Conservation (phyloP, 352 stramenopile species). For the Pythium rhizo-oryzae region DNA sequence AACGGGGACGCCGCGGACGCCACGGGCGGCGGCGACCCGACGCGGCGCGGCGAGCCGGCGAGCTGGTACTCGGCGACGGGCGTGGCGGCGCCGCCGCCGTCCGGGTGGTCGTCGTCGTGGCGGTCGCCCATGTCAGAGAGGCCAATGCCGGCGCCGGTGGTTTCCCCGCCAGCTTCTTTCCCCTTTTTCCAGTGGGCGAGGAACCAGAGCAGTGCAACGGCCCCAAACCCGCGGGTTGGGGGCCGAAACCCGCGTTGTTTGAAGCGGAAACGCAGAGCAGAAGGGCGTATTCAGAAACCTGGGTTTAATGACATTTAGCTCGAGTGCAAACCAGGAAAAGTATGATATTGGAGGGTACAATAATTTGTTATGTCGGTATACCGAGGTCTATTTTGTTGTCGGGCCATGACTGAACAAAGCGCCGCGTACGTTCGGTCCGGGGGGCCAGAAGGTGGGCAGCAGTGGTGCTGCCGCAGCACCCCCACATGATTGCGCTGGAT, state of each 20-base stretch:
- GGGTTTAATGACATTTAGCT: neutral
- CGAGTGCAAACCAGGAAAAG: no score
- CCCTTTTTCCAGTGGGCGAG: no score
- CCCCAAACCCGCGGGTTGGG: neutral
- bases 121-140: constrained; percentile 24
- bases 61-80: constrained; percentile 33
- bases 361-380: no score
- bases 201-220: no score
- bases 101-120: constrained; percentile 14
- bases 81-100: constrained; percentile 18
- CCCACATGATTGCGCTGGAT: neutral
- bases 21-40: neutral
- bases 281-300: neutral
- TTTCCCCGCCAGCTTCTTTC: no score
- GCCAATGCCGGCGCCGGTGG: no score
- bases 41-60: constrained; percentile 23
- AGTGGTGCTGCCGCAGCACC: no score
- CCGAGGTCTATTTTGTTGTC: constrained; percentile 1
- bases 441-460: neutral
- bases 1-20: constrained; percentile 7
- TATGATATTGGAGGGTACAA: no score
- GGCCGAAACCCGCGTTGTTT: neutral
- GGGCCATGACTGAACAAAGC: neutral
- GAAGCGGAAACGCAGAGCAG: neutral
- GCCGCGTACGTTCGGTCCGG: constrained; percentile 1